Percentiles rank a stretch among this genome's conserved stretches.
phyloP scores from a whole-genome alignment of 163 green algal genomes.

The Scenedesmus sp. region DNA sequence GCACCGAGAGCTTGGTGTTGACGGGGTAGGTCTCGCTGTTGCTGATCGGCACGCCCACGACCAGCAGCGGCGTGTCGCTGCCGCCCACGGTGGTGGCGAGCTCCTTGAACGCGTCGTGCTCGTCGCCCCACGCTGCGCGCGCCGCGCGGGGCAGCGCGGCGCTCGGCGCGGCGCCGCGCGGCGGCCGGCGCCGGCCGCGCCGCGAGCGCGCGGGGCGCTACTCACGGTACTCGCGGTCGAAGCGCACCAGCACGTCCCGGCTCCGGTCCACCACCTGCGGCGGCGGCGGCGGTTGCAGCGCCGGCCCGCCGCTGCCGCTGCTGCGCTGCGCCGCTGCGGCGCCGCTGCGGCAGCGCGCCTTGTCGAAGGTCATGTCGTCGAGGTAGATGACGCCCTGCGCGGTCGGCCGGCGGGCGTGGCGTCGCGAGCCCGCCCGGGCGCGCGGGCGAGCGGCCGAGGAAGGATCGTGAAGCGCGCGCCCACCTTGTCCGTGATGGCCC shows the following conservation, averaged over 20 bases:
- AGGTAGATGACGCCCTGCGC: constrained; percentile 41
- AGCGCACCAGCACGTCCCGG: constrained; percentile 31
- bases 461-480: constrained; percentile 12
- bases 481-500: constrained; percentile 32
- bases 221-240: constrained; percentile 41
- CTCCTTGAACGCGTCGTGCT: constrained; percentile 43
- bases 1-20: constrained; percentile 43
- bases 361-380: constrained; percentile 46
- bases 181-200: background rate
- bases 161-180: background rate
- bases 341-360: constrained; percentile 14
- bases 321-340: background rate
- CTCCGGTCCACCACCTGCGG: constrained; percentile 24
- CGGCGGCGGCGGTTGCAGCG: background rate
- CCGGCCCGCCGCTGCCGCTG: no score
- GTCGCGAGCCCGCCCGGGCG: background rate
- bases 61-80: constrained; percentile 18
- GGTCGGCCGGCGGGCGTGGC: no score
- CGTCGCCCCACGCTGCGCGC: constrained; percentile 35
- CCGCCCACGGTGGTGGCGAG: constrained; percentile 14
- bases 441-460: background rate
- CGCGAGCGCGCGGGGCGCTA: background rate
- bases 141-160: background rate
- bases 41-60: constrained; percentile 39
- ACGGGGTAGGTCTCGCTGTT: constrained; percentile 42